These are phyloP conservation scores for Amphichorda felina DNA, from an alignment of 2,329 filamentous ascomycete genomes.

Conservation along the genomic window DNA sequence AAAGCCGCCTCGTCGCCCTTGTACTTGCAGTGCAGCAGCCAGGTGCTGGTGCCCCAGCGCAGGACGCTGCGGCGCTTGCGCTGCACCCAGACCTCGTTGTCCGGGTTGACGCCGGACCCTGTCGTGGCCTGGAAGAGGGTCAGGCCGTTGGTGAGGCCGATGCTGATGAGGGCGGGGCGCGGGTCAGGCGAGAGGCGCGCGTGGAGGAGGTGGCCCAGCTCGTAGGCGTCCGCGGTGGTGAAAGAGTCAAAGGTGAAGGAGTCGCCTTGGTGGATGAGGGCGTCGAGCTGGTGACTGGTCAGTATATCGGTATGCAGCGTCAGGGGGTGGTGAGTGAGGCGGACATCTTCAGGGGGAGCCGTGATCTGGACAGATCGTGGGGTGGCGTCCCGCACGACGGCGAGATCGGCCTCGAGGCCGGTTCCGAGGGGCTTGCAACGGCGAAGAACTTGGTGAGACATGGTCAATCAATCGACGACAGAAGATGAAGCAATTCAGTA, in stretches of 20 bases:
- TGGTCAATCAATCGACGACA: not conserved
- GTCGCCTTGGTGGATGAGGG: slow-evolving; percentile 22
- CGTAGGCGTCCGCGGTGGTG: slow-evolving; percentile 52
- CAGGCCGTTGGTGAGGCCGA: slow-evolving; percentile 46
- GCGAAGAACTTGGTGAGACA: slow-evolving; percentile 4
- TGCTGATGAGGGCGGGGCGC: slow-evolving; percentile 47
- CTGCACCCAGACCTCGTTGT: slow-evolving; percentile 60
- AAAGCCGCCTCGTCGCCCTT: slow-evolving; percentile 52
- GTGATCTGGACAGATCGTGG: not conserved
- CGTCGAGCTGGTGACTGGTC: slow-evolving; percentile 10
- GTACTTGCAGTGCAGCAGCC: slow-evolving; percentile 60
- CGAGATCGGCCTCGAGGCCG: slow-evolving; percentile 4
- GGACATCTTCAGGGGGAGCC: not conserved
- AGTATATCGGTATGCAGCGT: too few relatives aligned
- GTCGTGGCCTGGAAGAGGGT: slow-evolving; percentile 60
- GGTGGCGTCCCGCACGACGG: not conserved
- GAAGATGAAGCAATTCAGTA: too few relatives aligned
- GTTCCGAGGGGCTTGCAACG: slow-evolving; percentile 3
- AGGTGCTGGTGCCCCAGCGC: slow-evolving; percentile 57
- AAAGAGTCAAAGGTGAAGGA: slow-evolving; percentile 39
- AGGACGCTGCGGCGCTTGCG: slow-evolving; percentile 63
- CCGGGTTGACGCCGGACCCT: slow-evolving; percentile 54
- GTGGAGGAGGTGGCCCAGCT: slow-evolving; percentile 52
- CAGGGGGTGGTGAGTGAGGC: not conserved
- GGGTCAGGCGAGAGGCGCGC: slow-evolving; percentile 43